Evolutionary conservation across 257 asterid species (phyloP), one percentile per base, ranked within the genome.

Genomic region (Coffea canephora): DNA sequence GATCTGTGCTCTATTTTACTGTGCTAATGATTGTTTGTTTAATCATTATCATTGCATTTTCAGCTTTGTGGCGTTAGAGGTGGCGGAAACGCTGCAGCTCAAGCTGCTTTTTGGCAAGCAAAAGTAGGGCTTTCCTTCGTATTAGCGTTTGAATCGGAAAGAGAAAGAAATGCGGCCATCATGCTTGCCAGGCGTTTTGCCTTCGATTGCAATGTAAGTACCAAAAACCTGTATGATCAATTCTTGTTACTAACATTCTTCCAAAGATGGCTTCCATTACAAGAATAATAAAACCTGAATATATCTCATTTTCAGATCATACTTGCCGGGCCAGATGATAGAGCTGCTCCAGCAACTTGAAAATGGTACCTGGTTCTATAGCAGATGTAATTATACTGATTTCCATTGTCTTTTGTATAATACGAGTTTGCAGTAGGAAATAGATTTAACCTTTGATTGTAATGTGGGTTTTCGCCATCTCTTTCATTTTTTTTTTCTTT

Each of bases 51-150:
- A 50, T 73, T 21, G 50, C 46, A 66, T 48, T 75, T 50, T 59
- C 89, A 94, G 98, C 88, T 94, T 12, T 94, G 98, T 86, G 98
- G 98, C 71, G 90, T 93, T 78, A 87, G 98, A 93, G 98, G 98
- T 46, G 96, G 96, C 27, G 98, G 98, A 4, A 94, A 88, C 77
- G 97, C 97, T n/a, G 98, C 98, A 62, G 95, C 95, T 41, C 97
- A 94, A 87, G 91, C 98, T 50, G 89, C 84, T 31, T 94, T 88
- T 85, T 94, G 97, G 97, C 94, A 93, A 85, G 89, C 91, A 49
- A 91, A 92, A 85, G 67, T 43, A 0, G 97, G 94, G 41, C 79
- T 83, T 70, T 86, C 96, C 79, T 93, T 94, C 31, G 91, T 93
- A 41, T 81, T 94, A 52, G 98, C 96, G 9, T 94, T 93, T 82